These are phyloP conservation scores for Beauveria medogensis DNA, from an alignment of 2,329 filamentous ascomycete species.

Conservation along the genomic window DNA sequence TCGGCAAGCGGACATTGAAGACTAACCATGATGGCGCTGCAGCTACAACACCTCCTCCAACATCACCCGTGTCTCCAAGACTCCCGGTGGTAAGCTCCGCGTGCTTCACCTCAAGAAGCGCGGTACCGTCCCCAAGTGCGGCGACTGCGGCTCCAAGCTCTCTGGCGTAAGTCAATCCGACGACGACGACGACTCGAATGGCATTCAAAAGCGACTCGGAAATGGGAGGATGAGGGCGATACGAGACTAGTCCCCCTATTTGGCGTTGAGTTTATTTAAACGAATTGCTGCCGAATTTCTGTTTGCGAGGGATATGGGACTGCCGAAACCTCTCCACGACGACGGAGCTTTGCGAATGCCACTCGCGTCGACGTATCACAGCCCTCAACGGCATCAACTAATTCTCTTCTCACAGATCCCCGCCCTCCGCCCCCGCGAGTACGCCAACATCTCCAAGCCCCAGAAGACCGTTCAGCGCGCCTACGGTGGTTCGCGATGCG, in stretches of 20 bases:
- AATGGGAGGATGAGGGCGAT: neutral
- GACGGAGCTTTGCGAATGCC: neutral
- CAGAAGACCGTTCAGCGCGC: conserved; percentile 99
- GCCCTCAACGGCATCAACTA: neutral
- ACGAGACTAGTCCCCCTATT: neutral
- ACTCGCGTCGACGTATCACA: neutral
- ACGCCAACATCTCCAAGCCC: conserved; percentile 91
- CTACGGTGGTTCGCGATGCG: conserved; percentile 97
- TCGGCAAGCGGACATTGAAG: conserved; percentile 1
- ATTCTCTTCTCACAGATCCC: conserved; percentile 58
- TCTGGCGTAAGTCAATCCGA: conserved; percentile 71
- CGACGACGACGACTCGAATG: conserved; percentile 2
- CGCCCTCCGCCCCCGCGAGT: conserved; percentile 96
- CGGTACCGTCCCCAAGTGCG: conserved; percentile 95
- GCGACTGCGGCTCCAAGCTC: conserved; percentile 97
- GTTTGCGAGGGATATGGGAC: neutral
- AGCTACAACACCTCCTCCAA: conserved; percentile 99
- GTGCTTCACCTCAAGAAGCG: conserved; percentile 99
- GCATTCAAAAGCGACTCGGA: neutral
- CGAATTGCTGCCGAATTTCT: neutral
- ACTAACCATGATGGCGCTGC: conserved; percentile 17
- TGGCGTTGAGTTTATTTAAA: neutral
- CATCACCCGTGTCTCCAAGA: conserved; percentile 93
- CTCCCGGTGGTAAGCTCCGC: conserved; percentile 89
- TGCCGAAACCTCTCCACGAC: neutral